phyloP scores from a whole-genome alignment of 495 filamentous ascomycete species.

The Penicillium coffeae region DNA sequence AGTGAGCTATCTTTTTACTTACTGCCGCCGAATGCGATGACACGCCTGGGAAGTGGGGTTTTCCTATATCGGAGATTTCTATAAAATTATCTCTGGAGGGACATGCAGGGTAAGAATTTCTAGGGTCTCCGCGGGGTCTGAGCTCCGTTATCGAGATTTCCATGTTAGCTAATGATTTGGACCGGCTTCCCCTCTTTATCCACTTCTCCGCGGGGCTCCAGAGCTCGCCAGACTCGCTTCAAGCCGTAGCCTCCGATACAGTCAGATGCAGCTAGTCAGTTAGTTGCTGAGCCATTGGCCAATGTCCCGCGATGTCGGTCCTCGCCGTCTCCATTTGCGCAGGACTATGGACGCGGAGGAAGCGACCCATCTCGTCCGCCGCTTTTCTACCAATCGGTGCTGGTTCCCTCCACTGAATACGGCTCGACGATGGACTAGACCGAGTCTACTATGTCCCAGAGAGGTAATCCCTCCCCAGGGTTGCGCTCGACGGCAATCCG shows the following conservation, averaged over 20 bases:
- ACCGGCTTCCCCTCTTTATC: not conserved
- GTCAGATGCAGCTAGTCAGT: constrained; percentile 1
- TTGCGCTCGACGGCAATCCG: not conserved
- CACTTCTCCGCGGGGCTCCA: not conserved
- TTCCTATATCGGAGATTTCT: too few relatives aligned
- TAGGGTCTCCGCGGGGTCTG: not conserved
- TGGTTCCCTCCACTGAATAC: not conserved
- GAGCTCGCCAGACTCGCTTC: not conserved
- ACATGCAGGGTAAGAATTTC: too few relatives aligned
- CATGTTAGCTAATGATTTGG: not conserved
- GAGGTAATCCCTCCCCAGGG: not conserved
- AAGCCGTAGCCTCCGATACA: constrained; percentile 6
- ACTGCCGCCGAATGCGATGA: too few relatives aligned
- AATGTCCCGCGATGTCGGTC: not conserved
- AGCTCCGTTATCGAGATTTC: not conserved
- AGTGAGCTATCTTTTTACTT: too few relatives aligned
- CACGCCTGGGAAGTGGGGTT: too few relatives aligned
- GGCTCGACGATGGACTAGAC: not conserved
- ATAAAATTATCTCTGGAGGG: too few relatives aligned
- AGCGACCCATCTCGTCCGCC: not conserved
- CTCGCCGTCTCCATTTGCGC: not conserved
- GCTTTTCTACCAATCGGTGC: not conserved
- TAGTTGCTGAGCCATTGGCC: not conserved
- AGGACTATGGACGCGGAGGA: not conserved
- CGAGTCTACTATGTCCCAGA: not conserved